A percentile compares a stretch with the other conserved stretches of the same genome.
phyloP scores from a whole-genome alignment of 2,329 filamentous ascomycete genomes.

The Neurospora crassa region DNA sequence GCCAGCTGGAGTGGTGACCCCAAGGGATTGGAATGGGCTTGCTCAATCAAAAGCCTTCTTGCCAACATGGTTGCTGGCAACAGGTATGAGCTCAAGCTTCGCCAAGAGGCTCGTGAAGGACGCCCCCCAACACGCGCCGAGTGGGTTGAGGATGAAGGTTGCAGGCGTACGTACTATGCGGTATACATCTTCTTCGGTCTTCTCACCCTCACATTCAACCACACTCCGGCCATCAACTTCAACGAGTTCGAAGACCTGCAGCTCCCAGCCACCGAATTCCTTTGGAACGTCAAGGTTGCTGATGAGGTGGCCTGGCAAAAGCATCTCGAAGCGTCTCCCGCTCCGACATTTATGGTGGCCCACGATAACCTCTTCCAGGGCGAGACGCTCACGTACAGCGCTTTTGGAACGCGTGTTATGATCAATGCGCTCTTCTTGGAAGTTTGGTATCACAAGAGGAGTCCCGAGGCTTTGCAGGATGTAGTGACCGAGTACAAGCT shows the following conservation, averaged over 20 bases:
- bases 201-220: conserved; percentile 91
- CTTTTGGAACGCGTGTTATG: conserved; percentile 94
- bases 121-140: conserved; percentile 69
- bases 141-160: conserved; percentile 96
- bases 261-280: conserved; percentile 82
- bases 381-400: conserved; percentile 82
- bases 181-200: conserved; percentile 99
- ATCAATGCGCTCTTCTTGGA: conserved; percentile 98
- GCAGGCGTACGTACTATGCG: conserved; percentile 91
- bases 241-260: conserved; percentile 94
- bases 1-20: conserved; percentile 98
- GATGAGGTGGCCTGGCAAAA: conserved; percentile 83
- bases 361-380: conserved; percentile 95
- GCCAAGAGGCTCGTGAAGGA: conserved; percentile 76
- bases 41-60: conserved; percentile 94
- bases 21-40: conserved; percentile 92
- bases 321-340: conserved; percentile 58
- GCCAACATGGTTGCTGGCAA: conserved; percentile 99
- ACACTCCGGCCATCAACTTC: conserved; percentile 95
- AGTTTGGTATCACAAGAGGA: conserved; percentile 98
- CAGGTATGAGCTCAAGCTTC: conserved; percentile 88
- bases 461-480: conserved; percentile 92
- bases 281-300: conserved; percentile 78
- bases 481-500: conserved; percentile 98
- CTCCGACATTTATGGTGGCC: conserved; percentile 83